Conservation (phyloP, 1,284 basidiomycete species). For the Pyrrhoderma noxium region DNA sequence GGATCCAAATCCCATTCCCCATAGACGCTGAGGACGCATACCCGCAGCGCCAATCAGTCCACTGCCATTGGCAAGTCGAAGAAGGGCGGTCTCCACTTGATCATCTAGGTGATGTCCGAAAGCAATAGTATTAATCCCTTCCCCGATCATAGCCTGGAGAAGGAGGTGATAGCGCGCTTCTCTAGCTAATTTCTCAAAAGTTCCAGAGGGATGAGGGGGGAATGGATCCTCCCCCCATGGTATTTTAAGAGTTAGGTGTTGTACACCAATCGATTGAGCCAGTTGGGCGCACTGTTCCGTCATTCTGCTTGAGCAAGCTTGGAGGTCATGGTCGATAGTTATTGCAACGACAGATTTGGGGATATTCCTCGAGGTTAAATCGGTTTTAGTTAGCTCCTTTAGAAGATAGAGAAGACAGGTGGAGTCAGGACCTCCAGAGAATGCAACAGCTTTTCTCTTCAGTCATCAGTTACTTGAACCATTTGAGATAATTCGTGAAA, state of each 20-base stretch:
- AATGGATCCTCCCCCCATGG: constrained; percentile 50
- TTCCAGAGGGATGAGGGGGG: constrained; percentile 33
- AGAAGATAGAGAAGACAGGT: constrained; percentile 67
- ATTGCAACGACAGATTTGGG: constrained; percentile 44
- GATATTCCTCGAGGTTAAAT: constrained; percentile 3
- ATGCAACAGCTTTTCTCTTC: constrained; percentile 54
- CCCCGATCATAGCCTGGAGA: constrained; percentile 39
- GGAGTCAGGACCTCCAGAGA: constrained; percentile 76
- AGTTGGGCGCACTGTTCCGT: constrained; percentile 37
- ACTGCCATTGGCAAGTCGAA: constrained; percentile 55
- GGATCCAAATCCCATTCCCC: constrained; percentile 60
- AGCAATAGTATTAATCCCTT: constrained; percentile 39
- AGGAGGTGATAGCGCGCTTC: constrained; percentile 50
- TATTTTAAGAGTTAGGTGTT: constrained; percentile 40
- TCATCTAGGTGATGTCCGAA: constrained; percentile 74
- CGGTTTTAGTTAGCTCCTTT: constrained; percentile 31
- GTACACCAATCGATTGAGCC: constrained; percentile 39
- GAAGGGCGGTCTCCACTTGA: constrained; percentile 69
- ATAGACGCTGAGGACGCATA: constrained; percentile 57
- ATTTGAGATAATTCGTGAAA: background rate
- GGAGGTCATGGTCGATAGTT: constrained; percentile 61
- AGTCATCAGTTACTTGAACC: background rate
- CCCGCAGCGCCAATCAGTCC: constrained; percentile 50
- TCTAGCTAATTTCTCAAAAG: constrained; percentile 52
- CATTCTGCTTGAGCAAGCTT: constrained; percentile 48